Percentiles rank a stretch among this genome's conserved stretches.
Conservation (phyloP, 2,329 filamentous ascomycete genomes). For the Aspergillus alliaceus region DNA sequence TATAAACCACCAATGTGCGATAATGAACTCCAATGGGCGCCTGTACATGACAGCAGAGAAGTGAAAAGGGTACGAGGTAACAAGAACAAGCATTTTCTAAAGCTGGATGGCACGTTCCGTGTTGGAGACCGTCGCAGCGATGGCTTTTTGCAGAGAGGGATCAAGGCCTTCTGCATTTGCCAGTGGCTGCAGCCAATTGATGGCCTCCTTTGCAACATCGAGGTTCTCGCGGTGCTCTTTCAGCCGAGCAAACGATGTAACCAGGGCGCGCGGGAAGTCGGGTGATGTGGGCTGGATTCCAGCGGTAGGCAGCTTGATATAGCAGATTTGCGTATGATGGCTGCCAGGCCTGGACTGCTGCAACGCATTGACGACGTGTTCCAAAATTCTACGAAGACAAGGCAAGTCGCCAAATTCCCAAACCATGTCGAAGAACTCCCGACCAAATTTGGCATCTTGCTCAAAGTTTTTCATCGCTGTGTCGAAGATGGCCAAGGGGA, state of each 20-base stretch:
- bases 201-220: constrained; percentile 47
- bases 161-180: constrained; percentile 50
- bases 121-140: constrained; percentile 41
- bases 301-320: constrained; percentile 69
- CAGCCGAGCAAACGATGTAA: constrained; percentile 63
- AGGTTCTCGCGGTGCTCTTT: constrained; percentile 49
- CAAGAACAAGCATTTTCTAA: constrained; percentile 10
- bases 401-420: constrained; percentile 66
- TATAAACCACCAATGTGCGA: constrained; percentile 12
- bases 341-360: constrained; percentile 59
- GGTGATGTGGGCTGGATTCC: constrained; percentile 63
- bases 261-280: constrained; percentile 71
- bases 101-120: constrained; percentile 30
- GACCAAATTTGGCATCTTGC: constrained; percentile 64
- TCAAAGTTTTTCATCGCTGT: constrained; percentile 76
- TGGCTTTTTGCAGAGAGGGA: constrained; percentile 54
- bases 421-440: constrained; percentile 79
- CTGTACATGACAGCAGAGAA: constrained; percentile 8
- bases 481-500: constrained; percentile 89
- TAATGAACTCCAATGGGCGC: constrained; percentile 25
- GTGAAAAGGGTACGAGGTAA: not conserved
- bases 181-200: constrained; percentile 51
- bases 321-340: constrained; percentile 67
- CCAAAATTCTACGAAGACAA: constrained; percentile 65
- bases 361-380: constrained; percentile 69